phyloP scores from a whole-genome alignment of 2,329 filamentous ascomycete species.

The Fusarium pseudograminearum region DNA sequence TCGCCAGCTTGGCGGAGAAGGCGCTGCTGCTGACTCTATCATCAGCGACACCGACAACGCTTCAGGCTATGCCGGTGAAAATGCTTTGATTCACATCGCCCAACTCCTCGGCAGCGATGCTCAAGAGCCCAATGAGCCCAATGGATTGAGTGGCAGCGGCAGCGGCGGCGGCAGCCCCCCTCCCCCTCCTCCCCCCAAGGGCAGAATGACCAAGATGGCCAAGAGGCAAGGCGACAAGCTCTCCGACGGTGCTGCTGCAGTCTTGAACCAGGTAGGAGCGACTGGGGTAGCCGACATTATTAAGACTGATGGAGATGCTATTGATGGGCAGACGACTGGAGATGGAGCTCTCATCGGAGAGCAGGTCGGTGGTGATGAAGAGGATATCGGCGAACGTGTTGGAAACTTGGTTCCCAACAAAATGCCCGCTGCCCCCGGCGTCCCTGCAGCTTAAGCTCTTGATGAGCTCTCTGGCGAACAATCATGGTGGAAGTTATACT shows the following conservation, averaged over 20 bases:
- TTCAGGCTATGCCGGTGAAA: neutral
- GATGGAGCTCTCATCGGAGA: constrained; percentile 1
- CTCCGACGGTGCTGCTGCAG: neutral
- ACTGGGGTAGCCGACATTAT: neutral
- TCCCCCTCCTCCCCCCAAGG: neutral
- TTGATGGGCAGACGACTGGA: constrained; percentile 3
- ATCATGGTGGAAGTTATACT: neutral
- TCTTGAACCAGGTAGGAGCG: neutral
- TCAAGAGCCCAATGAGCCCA: neutral
- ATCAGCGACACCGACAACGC: neutral
- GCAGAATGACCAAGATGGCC: neutral
- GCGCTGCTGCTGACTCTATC: neutral
- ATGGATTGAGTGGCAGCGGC: neutral
- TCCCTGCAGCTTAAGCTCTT: neutral
- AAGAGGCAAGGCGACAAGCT: constrained; percentile 18
- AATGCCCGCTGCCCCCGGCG: neutral
- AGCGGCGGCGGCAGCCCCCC: neutral
- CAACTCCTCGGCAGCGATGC: neutral
- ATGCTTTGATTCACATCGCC: neutral
- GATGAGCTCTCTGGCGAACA: neutral
- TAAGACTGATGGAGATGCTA: neutral
- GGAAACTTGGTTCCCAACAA: constrained; percentile 4
- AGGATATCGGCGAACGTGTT: neutral
- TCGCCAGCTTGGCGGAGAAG: constrained; percentile 11
- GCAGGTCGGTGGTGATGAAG: constrained; percentile 5